phyloP scores from a whole-genome alignment of 805 yeast species.

The Wickerhamiella sergipiensis region DNA sequence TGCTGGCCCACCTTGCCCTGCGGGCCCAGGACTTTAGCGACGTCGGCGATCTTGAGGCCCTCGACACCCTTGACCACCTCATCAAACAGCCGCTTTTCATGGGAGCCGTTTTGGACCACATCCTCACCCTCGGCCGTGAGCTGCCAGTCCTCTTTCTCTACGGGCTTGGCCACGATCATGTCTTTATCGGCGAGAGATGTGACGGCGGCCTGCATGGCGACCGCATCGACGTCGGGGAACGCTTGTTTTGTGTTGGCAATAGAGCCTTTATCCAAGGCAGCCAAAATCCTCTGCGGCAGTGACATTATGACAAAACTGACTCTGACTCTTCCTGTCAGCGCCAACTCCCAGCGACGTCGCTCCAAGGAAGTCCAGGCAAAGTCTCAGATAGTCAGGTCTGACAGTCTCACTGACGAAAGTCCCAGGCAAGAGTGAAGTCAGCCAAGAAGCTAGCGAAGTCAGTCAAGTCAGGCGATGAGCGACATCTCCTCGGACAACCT shows the following conservation, averaged over 20 bases:
- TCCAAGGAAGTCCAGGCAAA: no score
- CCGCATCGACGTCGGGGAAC: conserved; percentile 39
- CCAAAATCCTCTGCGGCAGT: conserved; percentile 14
- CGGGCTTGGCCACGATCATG: conserved; percentile 60
- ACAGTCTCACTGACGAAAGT: not conserved
- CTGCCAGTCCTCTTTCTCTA: conserved; percentile 63
- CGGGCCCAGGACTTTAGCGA: conserved; percentile 51
- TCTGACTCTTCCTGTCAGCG: no score
- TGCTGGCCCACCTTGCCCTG: conserved; percentile 92
- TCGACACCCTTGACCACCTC: conserved; percentile 64
- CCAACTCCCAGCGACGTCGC: no score
- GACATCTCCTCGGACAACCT: not conserved
- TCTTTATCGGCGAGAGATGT: conserved; percentile 73
- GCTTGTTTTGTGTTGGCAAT: conserved; percentile 56
- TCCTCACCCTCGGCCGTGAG: conserved; percentile 74
- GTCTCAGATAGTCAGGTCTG: no score
- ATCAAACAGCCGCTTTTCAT: conserved; percentile 67
- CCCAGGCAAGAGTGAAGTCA: no score
- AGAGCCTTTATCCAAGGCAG: conserved; percentile 45
- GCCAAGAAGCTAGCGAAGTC: no score
- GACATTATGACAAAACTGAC: not conserved
- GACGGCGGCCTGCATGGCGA: conserved; percentile 47
- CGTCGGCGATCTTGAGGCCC: conserved; percentile 68
- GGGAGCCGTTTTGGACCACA: conserved; percentile 70
- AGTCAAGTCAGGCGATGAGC: no score